Evolutionary conservation across 176 grass and related monocot genomes (phyloP), one percentile per base, ranked within the genome.

Genomic region (Bonia amplexicaulis): DNA sequence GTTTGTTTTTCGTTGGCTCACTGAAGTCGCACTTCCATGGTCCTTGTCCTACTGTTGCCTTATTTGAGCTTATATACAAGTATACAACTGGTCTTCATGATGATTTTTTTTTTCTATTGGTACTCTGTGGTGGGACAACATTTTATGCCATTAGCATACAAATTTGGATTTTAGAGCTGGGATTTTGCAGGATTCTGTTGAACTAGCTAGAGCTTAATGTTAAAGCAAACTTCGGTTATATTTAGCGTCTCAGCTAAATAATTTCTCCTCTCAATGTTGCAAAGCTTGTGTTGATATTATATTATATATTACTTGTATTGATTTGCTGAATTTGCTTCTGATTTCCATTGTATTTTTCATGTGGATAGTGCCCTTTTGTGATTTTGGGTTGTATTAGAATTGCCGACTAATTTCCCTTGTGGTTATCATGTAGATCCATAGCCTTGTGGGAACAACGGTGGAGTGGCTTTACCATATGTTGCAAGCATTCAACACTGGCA

Each of bases 401-500:
- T 33, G 7, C 37, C 12, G 2, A 49, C 29, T 89, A 49, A 73
- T 61, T 80, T 52, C 6, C 10, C 6, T 69, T 20, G 4, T 74
- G 54, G 71, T 17, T 73, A 55, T 79, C 39, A 64, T 93, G 60
- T 78, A 97, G 95, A 94, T 93, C 67, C 92, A 82, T 53, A 86
- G 88, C 86, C 88, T 97, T 82, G 69, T 84, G 57, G 92, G 92
- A 54, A 91, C 95, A 25, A 61, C 87, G 44, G 73, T 83, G 47
- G 95, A 94, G 87, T 97, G 92, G 95, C 82, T 97, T 64, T 94
- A 87, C 81, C 82, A 93, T 90, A 90, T 97, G 52, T 80, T 97
- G 63, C 90, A 94, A 82, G 92, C 90, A 53, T 97, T 94, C 79
- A 97, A 97, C 78, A 66, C 84, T 62, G 92, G 92, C 45, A 93